phyloP scores from a whole-genome alignment of 306 rosid species.

The Quercus alba region DNA sequence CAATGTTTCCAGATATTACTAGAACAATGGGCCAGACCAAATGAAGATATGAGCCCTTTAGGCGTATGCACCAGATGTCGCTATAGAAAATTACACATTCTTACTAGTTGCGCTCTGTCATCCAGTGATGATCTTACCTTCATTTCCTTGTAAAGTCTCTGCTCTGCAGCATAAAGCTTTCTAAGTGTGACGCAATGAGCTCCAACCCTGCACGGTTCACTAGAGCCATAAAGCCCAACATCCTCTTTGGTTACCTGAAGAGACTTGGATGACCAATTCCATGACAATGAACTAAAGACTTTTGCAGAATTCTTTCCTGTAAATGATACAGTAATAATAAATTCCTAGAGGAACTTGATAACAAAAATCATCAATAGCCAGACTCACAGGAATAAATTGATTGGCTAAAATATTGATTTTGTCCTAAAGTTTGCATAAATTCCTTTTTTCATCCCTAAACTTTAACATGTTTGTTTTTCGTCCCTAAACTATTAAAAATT shows the following conservation, averaged over 20 bases:
- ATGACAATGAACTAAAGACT: conserved; percentile 77
- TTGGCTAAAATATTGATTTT: not conserved
- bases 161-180: conserved; percentile 65
- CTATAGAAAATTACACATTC: conserved; percentile 10
- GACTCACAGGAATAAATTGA: conserved; percentile 5
- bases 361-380: conserved; percentile 3
- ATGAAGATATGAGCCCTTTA: not conserved
- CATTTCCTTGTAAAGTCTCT: conserved; percentile 65
- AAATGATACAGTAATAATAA: conserved; percentile 15
- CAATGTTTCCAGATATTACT: not conserved
- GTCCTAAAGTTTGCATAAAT: no score
- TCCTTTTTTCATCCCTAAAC: no score
- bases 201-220: conserved; percentile 90
- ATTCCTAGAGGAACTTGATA: conserved; percentile 3
- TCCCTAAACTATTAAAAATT: no score
- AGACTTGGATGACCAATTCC: conserved; percentile 77
- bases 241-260: conserved; percentile 47
- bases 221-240: conserved; percentile 37
- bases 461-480: no score
- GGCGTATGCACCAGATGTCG: not conserved
- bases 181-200: conserved; percentile 85
- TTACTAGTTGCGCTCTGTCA: not conserved
- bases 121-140: conserved; percentile 53
- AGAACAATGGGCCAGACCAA: not conserved
- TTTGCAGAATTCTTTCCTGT: conserved; percentile 80